Evolutionary conservation across 306 rosid genomes (phyloP), one percentile per base, ranked within the genome.

Genomic region (Leucaena leucocephala): DNA sequence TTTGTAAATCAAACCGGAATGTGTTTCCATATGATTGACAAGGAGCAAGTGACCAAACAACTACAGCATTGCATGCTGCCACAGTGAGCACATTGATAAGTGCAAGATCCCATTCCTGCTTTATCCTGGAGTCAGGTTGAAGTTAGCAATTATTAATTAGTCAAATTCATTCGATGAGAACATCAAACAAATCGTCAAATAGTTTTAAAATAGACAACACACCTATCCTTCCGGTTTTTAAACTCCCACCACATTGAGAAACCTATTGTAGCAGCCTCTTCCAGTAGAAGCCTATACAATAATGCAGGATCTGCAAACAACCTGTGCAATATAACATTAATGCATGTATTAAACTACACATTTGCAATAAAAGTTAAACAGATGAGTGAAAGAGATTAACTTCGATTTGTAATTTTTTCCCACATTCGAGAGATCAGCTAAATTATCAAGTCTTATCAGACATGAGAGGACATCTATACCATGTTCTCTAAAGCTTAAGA

Each of bases 31-130:
- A 96, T 3, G 99, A 93, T 59, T 97, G 97, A 80, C 94, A 96
- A 64, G 99, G 98, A 81, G 99, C 99, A 86, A 93, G 98, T 13
- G 99, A 91, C 99, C 99, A 96, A 71, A 96, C 99, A 84, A 90
- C 97, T 71, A 91, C 64, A 22, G 99, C 98, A 88, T 93, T 96
- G 92, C 99, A 96, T 70, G 98, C 91, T 69, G 98, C 87, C 80
- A 91, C 94, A 22, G 99, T 93, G 59, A 96, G 91, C 85, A 96
- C 99, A 14, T 96, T 96, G 68, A 91, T 78, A 63, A 96, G 90
- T 40, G 99, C 99, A 87, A 96, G 89, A 85, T 93, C 99, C 99
- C 99, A 96, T 81, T 96, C 99, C 83, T 90, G 94, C 84, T 93
- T 95, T 83, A 93, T 87, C 93, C 99, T 96, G 74, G n/a, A 81